Conservation (phyloP, 2,329 filamentous ascomycete species). For the Sodiomyces alkalinus region DNA sequence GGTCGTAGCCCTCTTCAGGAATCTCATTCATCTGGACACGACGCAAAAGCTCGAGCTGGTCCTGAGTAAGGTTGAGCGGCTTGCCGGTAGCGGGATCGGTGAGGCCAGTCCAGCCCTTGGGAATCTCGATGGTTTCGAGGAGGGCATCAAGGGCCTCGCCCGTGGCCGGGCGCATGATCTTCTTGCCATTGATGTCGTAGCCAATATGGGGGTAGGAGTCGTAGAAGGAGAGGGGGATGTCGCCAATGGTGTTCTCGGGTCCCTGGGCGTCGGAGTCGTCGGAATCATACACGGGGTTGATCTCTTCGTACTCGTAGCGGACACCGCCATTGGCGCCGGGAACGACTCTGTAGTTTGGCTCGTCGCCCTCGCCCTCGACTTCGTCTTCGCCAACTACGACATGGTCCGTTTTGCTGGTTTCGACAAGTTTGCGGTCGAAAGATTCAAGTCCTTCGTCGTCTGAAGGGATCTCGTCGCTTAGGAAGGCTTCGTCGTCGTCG, state of each 20-base stretch:
- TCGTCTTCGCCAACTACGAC: constrained; percentile 15
- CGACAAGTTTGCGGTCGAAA: no score
- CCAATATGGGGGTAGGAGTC: constrained; percentile 97
- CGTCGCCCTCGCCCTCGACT: constrained; percentile 22
- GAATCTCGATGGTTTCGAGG: constrained; percentile 89
- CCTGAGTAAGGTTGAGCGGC: constrained; percentile 70
- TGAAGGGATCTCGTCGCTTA: constrained; percentile 26
- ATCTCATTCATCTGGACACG: constrained; percentile 82
- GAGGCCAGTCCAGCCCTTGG: constrained; percentile 92
- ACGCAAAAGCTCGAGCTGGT: constrained; percentile 78
- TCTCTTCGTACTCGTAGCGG: constrained; percentile 85
- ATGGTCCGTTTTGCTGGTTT: constrained; percentile 12
- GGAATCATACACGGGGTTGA: constrained; percentile 89
- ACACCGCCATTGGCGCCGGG: constrained; percentile 82
- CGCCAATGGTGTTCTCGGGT: constrained; percentile 78
- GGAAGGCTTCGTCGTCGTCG: constrained; percentile 20
- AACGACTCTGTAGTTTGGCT: constrained; percentile 40
- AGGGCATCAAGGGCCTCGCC: constrained; percentile 87
- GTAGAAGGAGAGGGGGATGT: constrained; percentile 91
- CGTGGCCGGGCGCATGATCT: constrained; percentile 88
- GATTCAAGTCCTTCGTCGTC: no score
- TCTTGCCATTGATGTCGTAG: constrained; percentile 97
- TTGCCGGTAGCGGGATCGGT: constrained; percentile 91
- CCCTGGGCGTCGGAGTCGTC: constrained; percentile 79
- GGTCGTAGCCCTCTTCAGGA: constrained; percentile 78